Evolutionary conservation across 495 filamentous ascomycete species (phyloP).

Genomic region (Penicillium flavigenum): DNA sequence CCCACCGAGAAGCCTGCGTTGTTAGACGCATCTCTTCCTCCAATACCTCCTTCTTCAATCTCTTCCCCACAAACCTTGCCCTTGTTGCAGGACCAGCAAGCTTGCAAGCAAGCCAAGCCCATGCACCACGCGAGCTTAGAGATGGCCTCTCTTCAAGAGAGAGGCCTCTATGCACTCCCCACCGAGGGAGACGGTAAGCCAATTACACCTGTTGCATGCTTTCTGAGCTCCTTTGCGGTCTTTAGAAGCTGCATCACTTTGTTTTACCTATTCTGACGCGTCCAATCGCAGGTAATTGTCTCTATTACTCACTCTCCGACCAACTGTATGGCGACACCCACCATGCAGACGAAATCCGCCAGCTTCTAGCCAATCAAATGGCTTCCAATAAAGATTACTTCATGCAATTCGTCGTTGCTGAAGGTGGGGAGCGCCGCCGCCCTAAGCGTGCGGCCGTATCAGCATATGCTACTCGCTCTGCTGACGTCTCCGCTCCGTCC

Average conservation of each 20-base stretch:
- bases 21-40: conserved; percentile 7
- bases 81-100: conserved; percentile 22
- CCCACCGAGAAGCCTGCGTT: conserved; percentile 18
- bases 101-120: conserved; percentile 16
- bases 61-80: conserved; percentile 2
- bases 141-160: conserved; percentile 39
- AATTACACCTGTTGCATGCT: background rate
- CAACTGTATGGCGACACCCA: conserved; percentile 67
- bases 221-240: background rate
- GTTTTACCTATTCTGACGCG: conserved; percentile 19
- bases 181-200: conserved; percentile 49
- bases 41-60: background rate
- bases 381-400: conserved; percentile 59
- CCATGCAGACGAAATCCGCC: conserved; percentile 58
- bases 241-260: background rate
- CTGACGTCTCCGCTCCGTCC: conserved; percentile 43
- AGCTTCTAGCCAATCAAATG: conserved; percentile 62
- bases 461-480: conserved; percentile 40
- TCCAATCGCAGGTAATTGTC: conserved; percentile 61
- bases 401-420: conserved; percentile 63
- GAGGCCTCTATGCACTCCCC: conserved; percentile 44
- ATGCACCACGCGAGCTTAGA: conserved; percentile 33
- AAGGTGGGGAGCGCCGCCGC: conserved; percentile 60
- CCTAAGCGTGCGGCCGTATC: conserved; percentile 57
- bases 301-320: conserved; percentile 76